phyloP scores from a whole-genome alignment of 2,329 filamentous ascomycete genomes.

The Talaromyces rugulosus region DNA sequence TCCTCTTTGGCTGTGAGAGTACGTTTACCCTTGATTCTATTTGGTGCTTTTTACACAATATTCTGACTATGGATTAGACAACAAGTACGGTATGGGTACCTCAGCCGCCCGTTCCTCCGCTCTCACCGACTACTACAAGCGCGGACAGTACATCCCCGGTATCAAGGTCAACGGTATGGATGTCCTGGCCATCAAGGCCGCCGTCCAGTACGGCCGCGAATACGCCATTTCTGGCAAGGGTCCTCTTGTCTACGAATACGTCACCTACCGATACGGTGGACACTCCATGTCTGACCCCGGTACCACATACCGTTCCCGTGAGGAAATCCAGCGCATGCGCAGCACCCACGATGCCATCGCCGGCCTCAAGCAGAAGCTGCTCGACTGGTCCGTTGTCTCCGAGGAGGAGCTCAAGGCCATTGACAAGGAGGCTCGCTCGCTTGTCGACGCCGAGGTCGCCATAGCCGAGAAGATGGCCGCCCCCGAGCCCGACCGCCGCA shows the following conservation, averaged over 20 bases:
- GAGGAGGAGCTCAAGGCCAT: conserved; percentile 96
- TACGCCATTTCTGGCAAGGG: conserved; percentile 80
- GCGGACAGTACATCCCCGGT: conserved; percentile 98
- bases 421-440: conserved; percentile 84
- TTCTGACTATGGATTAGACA: conserved; percentile 58
- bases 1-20: conserved; percentile 98
- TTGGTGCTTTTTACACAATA: not conserved
- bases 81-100: conserved; percentile 99
- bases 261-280: conserved; percentile 98
- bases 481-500: conserved; percentile 74
- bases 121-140: conserved; percentile 99
- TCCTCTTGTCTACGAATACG: conserved; percentile 94
- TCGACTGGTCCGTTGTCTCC: conserved; percentile 86
- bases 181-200: conserved; percentile 94
- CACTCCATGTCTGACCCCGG: conserved; percentile 99
- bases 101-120: conserved; percentile 90
- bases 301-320: conserved; percentile 97
- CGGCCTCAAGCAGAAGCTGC: conserved; percentile 94
- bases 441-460: conserved; percentile 86
- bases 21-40: conserved; percentile 39
- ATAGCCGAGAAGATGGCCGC: conserved; percentile 80
- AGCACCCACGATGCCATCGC: conserved; percentile 98
- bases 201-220: conserved; percentile 89
- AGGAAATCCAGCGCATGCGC: conserved; percentile 99
- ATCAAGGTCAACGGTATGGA: conserved; percentile 99